Evolutionary conservation across 345 rosid species (phyloP).

Genomic region (Populus tremula): DNA sequence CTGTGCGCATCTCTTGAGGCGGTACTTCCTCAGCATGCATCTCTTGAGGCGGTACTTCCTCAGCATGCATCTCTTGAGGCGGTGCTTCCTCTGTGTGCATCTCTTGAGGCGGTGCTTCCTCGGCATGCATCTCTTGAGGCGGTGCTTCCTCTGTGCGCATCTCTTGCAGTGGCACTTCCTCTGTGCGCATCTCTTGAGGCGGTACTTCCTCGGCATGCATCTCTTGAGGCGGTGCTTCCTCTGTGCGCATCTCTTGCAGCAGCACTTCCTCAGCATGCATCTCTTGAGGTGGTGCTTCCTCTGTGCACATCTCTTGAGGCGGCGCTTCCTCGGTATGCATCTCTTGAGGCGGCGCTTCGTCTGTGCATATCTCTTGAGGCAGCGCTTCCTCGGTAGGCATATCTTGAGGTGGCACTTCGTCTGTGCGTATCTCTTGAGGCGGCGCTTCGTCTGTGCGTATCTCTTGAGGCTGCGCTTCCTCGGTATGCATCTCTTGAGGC

Average conservation of each 20-base stretch:
- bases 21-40: rapidly evolving
- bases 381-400: background rate
- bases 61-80: background rate
- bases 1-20: background rate
- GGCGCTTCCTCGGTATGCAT: background rate
- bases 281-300: background rate
- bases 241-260: too few species aligned
- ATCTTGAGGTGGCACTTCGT: too few species aligned
- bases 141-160: background rate
- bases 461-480: background rate
- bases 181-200: background rate
- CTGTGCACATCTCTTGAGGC: background rate
- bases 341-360: too few species aligned
- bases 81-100: background rate
- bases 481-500: background rate
- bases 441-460: background rate
- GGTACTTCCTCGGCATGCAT: background rate
- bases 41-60: background rate
- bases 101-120: too few species aligned
- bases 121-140: background rate
- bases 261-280: too few species aligned
- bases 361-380: background rate
- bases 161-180: background rate
- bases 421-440: background rate
- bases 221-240: too few species aligned